Base-by-base conservation (phyloP, 2,329 filamentous ascomycete species). In the Ilyonectria mors-panacis region DNA sequence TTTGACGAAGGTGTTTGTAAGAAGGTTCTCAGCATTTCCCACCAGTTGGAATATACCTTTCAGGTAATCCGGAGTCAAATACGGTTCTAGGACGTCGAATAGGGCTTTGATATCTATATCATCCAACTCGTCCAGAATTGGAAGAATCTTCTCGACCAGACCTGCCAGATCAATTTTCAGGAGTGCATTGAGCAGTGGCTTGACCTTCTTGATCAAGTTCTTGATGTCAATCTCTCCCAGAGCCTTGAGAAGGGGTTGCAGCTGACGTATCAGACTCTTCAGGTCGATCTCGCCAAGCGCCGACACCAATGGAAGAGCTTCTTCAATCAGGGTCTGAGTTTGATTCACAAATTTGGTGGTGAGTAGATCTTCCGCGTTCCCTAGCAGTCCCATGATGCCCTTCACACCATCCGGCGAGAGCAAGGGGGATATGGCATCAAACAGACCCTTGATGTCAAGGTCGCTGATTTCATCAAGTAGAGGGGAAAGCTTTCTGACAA, bases 1-100 rank as follows among this genome's bases (percentile, higher is more conserved):
- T 56, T 83, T 82, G 71, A 84, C 82, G 53, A 84, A 83, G 13
- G 78, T 76, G 51, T 64, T 61, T 0, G 77, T 82, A 28, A 83
- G 76, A 1, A 83, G 74, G n/a, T 77, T 72, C 61, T 82, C 80
- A 0, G 81, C 81, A 47, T 82, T 83, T 21, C 68, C 75, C 1
- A 81, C 72, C 0, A 81, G 74, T 3, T 80, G 79, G 2, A 81
- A 66, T 6, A 84, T 66, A 6, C 80, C 81, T 60, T 77, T 71
- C 8, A 83, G 69, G 0, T 76, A 78, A 13, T 75, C 51, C 1
- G 80, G 76, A 0, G 79, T 81, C 35, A 83, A 73, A 12, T 80
- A 70, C 3, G 80, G 82, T 21, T 76, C 71, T 17, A 83, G 23
- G 1, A 77, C 74, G 13, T 80, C 67, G 44, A 82, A 66, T 5